A percentile compares a stretch with the other conserved stretches of the same genome.
Evolutionary conservation across 768 basidiomycete genomes (phyloP).

Genomic region (Mycena crocata): DNA sequence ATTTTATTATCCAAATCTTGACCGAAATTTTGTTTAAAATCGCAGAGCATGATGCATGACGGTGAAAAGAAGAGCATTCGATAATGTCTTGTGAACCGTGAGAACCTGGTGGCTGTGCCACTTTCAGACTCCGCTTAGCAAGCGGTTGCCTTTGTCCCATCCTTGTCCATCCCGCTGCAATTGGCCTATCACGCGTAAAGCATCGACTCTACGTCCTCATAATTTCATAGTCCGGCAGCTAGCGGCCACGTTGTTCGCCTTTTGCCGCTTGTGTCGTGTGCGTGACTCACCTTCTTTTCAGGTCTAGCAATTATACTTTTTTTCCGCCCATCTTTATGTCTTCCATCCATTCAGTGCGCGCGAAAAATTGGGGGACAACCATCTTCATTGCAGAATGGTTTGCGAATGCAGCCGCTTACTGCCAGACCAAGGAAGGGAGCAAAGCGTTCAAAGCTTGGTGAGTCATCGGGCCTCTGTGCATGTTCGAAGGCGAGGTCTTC

Average conservation of each 20-base stretch:
- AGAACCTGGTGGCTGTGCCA: background rate
- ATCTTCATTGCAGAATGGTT: conserved; percentile 28
- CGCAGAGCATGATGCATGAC: too few relatives aligned
- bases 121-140: background rate
- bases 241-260: too few relatives aligned
- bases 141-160: too few relatives aligned
- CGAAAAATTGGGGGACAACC: conserved; percentile 21
- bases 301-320: background rate
- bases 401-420: conserved; percentile 13
- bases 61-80: background rate
- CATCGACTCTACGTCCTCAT: too few relatives aligned
- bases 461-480: background rate
- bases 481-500: too few relatives aligned
- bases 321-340: conserved; percentile 5
- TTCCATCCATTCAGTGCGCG: conserved; percentile 8
- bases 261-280: too few relatives aligned
- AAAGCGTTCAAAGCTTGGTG: conserved; percentile 25
- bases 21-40: too few relatives aligned
- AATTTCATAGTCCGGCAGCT: too few relatives aligned
- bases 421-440: conserved; percentile 19
- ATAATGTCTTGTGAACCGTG: background rate
- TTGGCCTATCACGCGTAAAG: too few relatives aligned
- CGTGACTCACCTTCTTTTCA: background rate
- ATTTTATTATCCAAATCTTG: too few relatives aligned
- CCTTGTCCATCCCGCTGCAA: too few relatives aligned